Conservation (phyloP, 179 eudicot genomes). For the Spinacia oleracea region DNA sequence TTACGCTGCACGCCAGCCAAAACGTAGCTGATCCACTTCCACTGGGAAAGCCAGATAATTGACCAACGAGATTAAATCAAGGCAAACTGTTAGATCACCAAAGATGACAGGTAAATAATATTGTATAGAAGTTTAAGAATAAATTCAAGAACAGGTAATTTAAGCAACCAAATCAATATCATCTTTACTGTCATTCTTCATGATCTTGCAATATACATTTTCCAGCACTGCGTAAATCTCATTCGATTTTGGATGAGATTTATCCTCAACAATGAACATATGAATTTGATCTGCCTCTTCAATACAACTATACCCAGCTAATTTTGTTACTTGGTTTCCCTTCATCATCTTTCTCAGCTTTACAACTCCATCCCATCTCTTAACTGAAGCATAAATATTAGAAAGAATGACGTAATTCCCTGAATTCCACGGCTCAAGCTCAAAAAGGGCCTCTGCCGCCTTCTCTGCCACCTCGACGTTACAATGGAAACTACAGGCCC, state of each 20-base stretch:
- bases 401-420: constrained; percentile 71
- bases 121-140: background rate
- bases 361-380: constrained; percentile 63
- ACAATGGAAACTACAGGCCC: constrained; percentile 66
- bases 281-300: constrained; percentile 55
- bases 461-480: constrained; percentile 62
- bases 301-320: constrained; percentile 60
- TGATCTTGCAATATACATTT: constrained; percentile 38
- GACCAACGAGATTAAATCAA: too few species aligned
- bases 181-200: constrained; percentile 9
- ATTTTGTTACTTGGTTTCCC: constrained; percentile 44
- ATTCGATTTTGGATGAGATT: constrained; percentile 47
- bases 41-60: too few species aligned
- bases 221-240: constrained; percentile 44
- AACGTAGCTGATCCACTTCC: background rate
- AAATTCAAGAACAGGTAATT: constrained; percentile 11
- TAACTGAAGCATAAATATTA: constrained; percentile 54
- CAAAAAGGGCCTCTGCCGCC: constrained; percentile 47
- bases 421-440: constrained; percentile 59
- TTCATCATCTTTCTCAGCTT: constrained; percentile 61
- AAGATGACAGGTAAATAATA: background rate
- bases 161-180: background rate
- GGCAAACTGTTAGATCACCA: background rate
- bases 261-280: constrained; percentile 58
- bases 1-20: background rate